phyloP scores from a whole-genome alignment of 257 asterid species.

The Hygrophila difformis region DNA sequence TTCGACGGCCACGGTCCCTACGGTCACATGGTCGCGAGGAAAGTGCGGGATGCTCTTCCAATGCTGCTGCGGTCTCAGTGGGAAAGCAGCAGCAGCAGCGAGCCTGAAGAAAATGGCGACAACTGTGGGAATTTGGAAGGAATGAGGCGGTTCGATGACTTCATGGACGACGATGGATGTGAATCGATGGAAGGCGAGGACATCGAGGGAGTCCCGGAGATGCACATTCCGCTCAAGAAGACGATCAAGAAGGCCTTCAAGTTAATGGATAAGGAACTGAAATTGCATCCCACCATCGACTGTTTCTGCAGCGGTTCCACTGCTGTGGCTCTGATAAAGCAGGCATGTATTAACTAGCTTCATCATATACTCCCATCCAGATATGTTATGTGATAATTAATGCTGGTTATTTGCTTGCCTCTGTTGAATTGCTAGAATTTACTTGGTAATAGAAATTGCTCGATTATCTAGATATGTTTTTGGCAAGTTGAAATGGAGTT shows the following conservation, averaged over 20 bases:
- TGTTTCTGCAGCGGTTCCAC: constrained; percentile 92
- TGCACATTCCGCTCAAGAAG: constrained; percentile 56
- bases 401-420: too few species aligned
- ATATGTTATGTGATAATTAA: too few species aligned
- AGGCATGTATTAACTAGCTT: constrained; percentile 28
- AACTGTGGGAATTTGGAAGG: constrained; percentile 34
- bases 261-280: constrained; percentile 90
- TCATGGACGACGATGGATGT: constrained; percentile 61
- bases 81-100: constrained; percentile 40
- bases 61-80: constrained; percentile 53
- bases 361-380: background rate
- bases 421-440: background rate
- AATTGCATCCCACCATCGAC: constrained; percentile 71
- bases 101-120: constrained; percentile 23
- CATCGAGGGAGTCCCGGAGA: constrained; percentile 59
- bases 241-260: constrained; percentile 70
- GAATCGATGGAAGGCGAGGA: constrained; percentile 61
- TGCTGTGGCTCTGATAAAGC: constrained; percentile 66
- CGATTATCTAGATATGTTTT: too few species aligned
- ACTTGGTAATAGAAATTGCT: too few species aligned
- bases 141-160: constrained; percentile 55
- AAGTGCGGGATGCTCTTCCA: constrained; percentile 82
- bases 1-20: too few species aligned
- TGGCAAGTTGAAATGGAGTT: too few species aligned
- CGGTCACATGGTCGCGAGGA: constrained; percentile 94